Evolutionary conservation across 2,329 filamentous ascomycete species (phyloP).

Genomic region (Hyphodiscus sp.): DNA sequence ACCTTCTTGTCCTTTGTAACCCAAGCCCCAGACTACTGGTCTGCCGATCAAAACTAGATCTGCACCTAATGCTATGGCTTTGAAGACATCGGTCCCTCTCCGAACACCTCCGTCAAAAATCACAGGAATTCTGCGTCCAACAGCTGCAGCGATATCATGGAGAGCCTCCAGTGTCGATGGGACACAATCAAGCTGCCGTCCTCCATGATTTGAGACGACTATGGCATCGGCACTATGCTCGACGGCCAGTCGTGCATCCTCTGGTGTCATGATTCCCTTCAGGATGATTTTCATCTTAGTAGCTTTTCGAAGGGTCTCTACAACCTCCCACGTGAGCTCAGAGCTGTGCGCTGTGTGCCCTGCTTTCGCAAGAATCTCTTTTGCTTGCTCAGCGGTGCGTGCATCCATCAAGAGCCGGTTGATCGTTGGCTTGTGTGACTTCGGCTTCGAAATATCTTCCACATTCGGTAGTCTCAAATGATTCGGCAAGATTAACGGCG

Average conservation of each 20-base stretch:
- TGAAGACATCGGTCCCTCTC: constrained; percentile 49
- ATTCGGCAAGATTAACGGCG: constrained; percentile 17
- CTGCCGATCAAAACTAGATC: constrained; percentile 55
- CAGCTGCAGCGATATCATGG: constrained; percentile 36
- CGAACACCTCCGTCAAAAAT: constrained; percentile 48
- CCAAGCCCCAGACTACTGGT: constrained; percentile 53
- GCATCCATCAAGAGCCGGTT: constrained; percentile 18
- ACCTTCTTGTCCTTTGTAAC: constrained; percentile 52
- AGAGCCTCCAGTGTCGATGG: constrained; percentile 49
- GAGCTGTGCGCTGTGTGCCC: no score
- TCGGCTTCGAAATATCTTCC: neutral
- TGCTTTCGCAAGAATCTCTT: neutral
- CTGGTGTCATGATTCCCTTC: constrained; percentile 61
- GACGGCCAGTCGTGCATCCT: constrained; percentile 42
- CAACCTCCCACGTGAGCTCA: constrained; percentile 36
- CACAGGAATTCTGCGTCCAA: no score
- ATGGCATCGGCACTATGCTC: constrained; percentile 47
- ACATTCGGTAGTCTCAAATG: constrained; percentile 23
- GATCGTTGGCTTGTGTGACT: constrained; percentile 4
- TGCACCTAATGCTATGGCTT: constrained; percentile 54
- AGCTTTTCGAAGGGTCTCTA: constrained; percentile 47
- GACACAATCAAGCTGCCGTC: constrained; percentile 43
- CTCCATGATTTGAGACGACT: constrained; percentile 52
- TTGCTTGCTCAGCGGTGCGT: constrained; percentile 16
- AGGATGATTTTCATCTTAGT: constrained; percentile 14